These are phyloP conservation scores for Mallotus japonicus DNA, from an alignment of 441 rosid genomes.

Conservation along the genomic window DNA sequence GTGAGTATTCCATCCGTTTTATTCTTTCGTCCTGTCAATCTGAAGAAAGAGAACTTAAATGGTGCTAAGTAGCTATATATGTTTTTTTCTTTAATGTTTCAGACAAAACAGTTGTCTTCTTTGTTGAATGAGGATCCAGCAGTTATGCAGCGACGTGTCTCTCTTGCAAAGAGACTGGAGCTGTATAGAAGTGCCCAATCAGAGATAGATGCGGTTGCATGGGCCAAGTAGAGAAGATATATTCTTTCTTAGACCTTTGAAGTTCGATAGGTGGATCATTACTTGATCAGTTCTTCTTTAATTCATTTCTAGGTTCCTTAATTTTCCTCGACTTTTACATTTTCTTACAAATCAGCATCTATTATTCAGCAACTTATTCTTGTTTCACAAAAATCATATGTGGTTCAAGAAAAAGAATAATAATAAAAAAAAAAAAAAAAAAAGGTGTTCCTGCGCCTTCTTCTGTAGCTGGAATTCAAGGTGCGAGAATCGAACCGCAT, in stretches of 20 bases:
- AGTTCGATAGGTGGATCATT: neutral
- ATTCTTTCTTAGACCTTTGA: neutral
- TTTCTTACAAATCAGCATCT: too few relatives aligned
- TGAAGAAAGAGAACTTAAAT: neutral
- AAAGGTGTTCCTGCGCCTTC: too few relatives aligned
- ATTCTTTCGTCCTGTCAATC: neutral
- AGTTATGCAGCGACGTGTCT: slow-evolving; percentile 81
- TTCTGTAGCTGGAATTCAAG: too few relatives aligned
- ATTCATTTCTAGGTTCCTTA: neutral
- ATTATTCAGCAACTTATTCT: too few relatives aligned
- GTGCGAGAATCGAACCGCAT: too few relatives aligned
- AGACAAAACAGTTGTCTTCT: slow-evolving; percentile 79
- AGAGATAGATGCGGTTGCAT: slow-evolving; percentile 83
- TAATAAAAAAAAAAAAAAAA: too few relatives aligned
- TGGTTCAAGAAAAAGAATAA: too few relatives aligned
- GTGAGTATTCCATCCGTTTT: slow-evolving; percentile 33
- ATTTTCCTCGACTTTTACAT: too few relatives aligned
- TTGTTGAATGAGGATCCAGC: slow-evolving; percentile 94
- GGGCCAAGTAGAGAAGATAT: slow-evolving; percentile 63
- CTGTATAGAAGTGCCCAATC: slow-evolving; percentile 86
- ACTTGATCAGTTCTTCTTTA: neutral
- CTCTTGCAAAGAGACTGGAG: slow-evolving; percentile 79
- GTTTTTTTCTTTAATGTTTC: slow-evolving; percentile 21
- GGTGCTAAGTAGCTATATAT: too few relatives aligned
- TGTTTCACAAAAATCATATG: too few relatives aligned